Conservation (phyloP, 805 yeast genomes). For the Kazachstania psychrophila region DNA sequence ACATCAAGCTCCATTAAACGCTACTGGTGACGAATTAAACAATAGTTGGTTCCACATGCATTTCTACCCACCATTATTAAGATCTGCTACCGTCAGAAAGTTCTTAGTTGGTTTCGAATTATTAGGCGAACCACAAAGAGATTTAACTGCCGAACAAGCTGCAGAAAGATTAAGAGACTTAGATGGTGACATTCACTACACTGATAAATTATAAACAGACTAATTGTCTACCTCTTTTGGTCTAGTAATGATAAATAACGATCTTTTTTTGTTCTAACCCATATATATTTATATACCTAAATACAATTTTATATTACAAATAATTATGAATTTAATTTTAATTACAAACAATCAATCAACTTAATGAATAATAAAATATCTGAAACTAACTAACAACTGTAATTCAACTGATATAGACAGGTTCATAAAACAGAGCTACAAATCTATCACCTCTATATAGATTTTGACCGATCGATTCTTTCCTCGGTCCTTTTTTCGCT, state of each 20-base stretch:
- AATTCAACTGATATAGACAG: no score
- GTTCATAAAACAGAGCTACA: no score
- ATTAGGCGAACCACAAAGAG: conserved; percentile 57
- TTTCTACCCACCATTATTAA: conserved; percentile 67
- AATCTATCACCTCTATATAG: no score
- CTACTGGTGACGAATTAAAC: conserved; percentile 35
- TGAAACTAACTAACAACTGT: no score
- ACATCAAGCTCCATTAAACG: conserved; percentile 60
- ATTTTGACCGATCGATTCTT: no score
- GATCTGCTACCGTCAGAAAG: conserved; percentile 67
- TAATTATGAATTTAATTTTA: background rate
- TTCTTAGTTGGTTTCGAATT: conserved; percentile 66
- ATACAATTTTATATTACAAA: background rate
- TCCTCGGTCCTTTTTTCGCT: no score
- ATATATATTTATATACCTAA: background rate
- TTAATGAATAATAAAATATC: no score
- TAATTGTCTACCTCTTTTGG: background rate
- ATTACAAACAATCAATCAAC: no score
- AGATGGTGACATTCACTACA: conserved; percentile 29
- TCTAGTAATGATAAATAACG: background rate
- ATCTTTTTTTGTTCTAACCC: background rate
- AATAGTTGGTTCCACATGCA: conserved; percentile 61
- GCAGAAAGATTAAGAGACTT: conserved; percentile 36
- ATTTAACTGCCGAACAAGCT: conserved; percentile 28
- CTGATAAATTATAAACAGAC: conserved; percentile 35